Evolutionary conservation across 2,329 filamentous ascomycete genomes (phyloP).

Genomic region (Claviceps pazoutovae): DNA sequence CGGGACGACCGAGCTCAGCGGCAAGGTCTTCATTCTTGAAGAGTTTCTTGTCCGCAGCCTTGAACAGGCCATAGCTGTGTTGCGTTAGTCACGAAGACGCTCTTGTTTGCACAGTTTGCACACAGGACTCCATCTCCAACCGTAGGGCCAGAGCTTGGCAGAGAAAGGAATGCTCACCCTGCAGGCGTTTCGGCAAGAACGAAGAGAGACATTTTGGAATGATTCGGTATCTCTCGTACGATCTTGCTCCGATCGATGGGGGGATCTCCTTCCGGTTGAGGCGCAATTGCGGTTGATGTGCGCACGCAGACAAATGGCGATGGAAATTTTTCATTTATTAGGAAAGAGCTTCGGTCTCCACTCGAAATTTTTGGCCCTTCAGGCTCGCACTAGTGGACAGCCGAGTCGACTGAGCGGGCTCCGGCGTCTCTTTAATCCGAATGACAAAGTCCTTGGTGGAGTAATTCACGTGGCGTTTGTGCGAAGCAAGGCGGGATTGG

Average conservation of each 20-base stretch:
- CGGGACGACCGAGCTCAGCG: conserved; percentile 61
- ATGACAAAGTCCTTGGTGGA: neutral
- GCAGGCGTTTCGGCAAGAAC: conserved; percentile 90
- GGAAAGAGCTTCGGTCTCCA: conserved; percentile 22
- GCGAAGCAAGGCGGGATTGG: neutral
- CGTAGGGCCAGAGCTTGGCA: neutral
- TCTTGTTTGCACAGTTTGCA: neutral
- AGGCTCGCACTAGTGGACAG: conserved; percentile 15
- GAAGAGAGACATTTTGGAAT: conserved; percentile 65
- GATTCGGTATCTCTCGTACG: conserved; percentile 15
- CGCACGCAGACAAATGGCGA: conserved; percentile 20
- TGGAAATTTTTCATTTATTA: conserved; percentile 28
- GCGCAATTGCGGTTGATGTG: conserved; percentile 24
- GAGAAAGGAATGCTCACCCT: conserved; percentile 34
- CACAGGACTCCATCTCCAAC: neutral
- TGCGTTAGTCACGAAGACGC: conserved; percentile 16
- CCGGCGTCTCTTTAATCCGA: conserved; percentile 16
- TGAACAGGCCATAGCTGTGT: conserved; percentile 86
- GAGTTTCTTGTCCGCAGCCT: conserved; percentile 97
- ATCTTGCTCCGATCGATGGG: conserved; percentile 19
- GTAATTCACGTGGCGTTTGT: conserved; percentile 10
- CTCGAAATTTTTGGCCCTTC: conserved; percentile 24
- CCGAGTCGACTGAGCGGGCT: conserved; percentile 5
- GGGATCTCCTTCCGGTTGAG: conserved; percentile 20
- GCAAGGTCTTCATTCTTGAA: conserved; percentile 74